These are phyloP conservation scores for Aspergillus japonicus DNA, from an alignment of 2,329 filamentous ascomycete species.

Conservation along the genomic window DNA sequence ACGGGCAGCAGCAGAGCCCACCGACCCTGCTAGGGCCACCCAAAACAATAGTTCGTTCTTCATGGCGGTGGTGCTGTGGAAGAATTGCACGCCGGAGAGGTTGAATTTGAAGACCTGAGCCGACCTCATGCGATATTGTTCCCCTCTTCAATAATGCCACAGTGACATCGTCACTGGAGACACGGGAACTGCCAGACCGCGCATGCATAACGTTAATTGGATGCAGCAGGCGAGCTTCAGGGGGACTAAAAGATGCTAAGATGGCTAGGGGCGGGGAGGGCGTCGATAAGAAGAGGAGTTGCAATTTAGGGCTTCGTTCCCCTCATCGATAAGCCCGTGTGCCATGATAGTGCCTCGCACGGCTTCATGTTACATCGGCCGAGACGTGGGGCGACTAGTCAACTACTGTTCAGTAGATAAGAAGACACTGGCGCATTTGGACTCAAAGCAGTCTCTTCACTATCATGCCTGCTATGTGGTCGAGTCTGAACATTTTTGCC, in stretches of 20 bases:
- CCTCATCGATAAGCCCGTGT: too few relatives aligned
- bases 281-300: background rate
- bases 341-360: too few relatives aligned
- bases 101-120: background rate
- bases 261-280: slow-evolving; percentile 1
- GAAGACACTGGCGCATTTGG: too few relatives aligned
- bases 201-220: background rate
- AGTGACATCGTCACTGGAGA: slow-evolving; percentile 1
- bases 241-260: background rate
- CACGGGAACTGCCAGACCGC: background rate
- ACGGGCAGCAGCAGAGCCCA: too few relatives aligned
- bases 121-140: background rate
- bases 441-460: too few relatives aligned
- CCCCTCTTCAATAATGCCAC: background rate
- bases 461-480: background rate
- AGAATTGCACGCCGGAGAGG: background rate
- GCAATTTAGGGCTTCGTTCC: too few relatives aligned
- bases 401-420: too few relatives aligned
- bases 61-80: background rate
- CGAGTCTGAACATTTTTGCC: background rate
- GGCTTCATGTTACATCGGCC: too few relatives aligned
- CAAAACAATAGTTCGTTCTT: background rate
- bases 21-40: background rate
- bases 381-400: too few relatives aligned
- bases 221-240: background rate